phyloP scores from a whole-genome alignment of 495 filamentous ascomycete genomes.

The Opeltia flavorubescens region DNA sequence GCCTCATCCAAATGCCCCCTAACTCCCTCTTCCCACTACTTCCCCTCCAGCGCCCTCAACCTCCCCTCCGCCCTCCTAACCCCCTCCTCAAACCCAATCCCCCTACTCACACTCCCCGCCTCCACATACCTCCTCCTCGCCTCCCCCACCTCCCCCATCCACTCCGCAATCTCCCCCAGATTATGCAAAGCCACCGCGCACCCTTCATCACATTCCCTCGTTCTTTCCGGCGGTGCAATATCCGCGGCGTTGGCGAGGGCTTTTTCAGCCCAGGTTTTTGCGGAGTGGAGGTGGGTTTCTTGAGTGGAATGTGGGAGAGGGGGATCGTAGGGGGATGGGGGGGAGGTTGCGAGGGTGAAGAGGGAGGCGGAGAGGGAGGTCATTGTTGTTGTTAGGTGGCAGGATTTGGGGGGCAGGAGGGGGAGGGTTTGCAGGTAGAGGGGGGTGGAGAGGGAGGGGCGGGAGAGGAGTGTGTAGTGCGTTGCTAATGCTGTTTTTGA shows the following conservation, averaged over 20 bases:
- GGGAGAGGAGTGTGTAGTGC: conserved; percentile 52
- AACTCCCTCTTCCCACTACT: too few relatives aligned
- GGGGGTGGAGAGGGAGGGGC: conserved; percentile 70
- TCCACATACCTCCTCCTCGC: conserved; percentile 51
- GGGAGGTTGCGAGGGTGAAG: conserved; percentile 10
- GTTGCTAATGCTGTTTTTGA: conserved; percentile 42
- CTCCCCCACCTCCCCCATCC: conserved; percentile 47
- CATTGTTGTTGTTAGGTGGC: conserved; percentile 59
- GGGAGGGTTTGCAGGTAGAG: conserved; percentile 73
- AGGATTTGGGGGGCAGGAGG: conserved; percentile 38
- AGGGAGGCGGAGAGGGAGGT: conserved; percentile 15
- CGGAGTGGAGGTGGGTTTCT: conserved; percentile 19
- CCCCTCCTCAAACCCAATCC: conserved; percentile 50
- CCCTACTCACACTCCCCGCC: conserved; percentile 46
- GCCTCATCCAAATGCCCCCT: too few relatives aligned
- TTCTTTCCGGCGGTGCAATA: conserved; percentile 46
- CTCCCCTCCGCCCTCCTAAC: conserved; percentile 42
- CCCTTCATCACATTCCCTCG: conserved; percentile 69
- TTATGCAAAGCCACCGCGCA: conserved; percentile 79
- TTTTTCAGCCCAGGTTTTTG: conserved; percentile 60
- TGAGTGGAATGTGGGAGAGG: neutral
- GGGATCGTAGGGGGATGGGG: conserved; percentile 4
- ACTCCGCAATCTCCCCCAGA: conserved; percentile 65
- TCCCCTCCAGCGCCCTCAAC: conserved; percentile 36
- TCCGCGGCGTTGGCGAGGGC: conserved; percentile 45